phyloP scores from a whole-genome alignment of 257 asterid genomes.

The Anisodus tanguticus region DNA sequence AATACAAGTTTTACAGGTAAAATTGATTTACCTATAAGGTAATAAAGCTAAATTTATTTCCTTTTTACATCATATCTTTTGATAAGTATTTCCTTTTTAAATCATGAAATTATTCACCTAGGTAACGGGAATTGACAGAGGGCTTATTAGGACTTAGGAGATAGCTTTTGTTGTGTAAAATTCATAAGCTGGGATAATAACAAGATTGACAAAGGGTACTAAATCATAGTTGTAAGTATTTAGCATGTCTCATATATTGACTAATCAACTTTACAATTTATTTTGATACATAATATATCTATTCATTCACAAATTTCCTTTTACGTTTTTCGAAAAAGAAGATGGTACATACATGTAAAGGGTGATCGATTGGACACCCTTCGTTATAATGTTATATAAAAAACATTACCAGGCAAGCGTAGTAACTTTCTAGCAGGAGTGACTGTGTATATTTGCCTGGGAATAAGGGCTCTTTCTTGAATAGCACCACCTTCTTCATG shows the following conservation, averaged over 20 bases:
- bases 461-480: conserved; percentile 36
- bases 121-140: not conserved
- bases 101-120: not conserved
- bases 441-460: conserved; percentile 38
- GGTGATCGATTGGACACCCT: not conserved
- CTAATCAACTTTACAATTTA: not conserved
- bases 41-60: no score
- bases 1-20: not conserved
- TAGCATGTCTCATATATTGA: no score
- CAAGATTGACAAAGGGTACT: not conserved
- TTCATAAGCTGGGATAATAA: not conserved
- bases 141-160: no score
- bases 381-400: not conserved
- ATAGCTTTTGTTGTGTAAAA: not conserved
- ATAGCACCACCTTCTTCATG: conserved; percentile 35
- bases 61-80: no score
- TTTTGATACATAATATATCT: not conserved
- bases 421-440: conserved; percentile 43
- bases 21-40: no score
- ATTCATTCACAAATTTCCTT: not conserved
- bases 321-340: not conserved
- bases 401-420: conserved; percentile 30
- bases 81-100: no score
- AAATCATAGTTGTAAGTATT: no score
- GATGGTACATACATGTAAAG: not conserved